Percentiles rank a stretch among this genome's conserved stretches.
phyloP scores from a whole-genome alignment of 345 rosid genomes.

The Euphorbia lathyris region DNA sequence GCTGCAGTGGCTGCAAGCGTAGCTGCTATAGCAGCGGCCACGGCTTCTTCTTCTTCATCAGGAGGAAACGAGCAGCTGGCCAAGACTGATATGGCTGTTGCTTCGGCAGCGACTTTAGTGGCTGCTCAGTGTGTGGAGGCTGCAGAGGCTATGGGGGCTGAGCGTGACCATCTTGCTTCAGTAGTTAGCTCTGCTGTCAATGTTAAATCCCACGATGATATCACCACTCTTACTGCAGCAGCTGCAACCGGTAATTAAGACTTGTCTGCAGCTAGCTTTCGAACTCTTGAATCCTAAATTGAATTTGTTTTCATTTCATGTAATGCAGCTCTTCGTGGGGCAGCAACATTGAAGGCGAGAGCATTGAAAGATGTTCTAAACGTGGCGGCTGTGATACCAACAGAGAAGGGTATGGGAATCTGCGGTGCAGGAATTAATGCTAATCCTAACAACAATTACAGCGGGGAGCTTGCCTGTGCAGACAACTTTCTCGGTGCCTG shows the following conservation, averaged over 20 bases:
- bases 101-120: conserved; percentile 87
- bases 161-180: conserved; percentile 74
- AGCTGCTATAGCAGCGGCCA: conserved; percentile 80
- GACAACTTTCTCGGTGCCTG: conserved; percentile 55
- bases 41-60: conserved; percentile 58
- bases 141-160: conserved; percentile 86
- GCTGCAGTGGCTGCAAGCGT: conserved; percentile 91
- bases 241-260: conserved; percentile 84
- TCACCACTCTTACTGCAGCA: conserved; percentile 86
- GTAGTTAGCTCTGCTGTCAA: conserved; percentile 88
- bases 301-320: too few relatives aligned
- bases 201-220: conserved; percentile 79
- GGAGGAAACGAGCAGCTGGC: conserved; percentile 62
- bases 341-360: conserved; percentile 90
- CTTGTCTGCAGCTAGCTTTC: too few relatives aligned
- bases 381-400: conserved; percentile 68
- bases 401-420: conserved; percentile 53
- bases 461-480: conserved; percentile 57
- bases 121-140: conserved; percentile 99
- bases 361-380: conserved; percentile 80
- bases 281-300: background rate
- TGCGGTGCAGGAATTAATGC: conserved; percentile 39
- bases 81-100: conserved; percentile 80
- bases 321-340: conserved; percentile 77
- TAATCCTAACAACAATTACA: conserved; percentile 35